Conservation (phyloP, 1,284 basidiomycete species). For the Trametes polyzona region DNA sequence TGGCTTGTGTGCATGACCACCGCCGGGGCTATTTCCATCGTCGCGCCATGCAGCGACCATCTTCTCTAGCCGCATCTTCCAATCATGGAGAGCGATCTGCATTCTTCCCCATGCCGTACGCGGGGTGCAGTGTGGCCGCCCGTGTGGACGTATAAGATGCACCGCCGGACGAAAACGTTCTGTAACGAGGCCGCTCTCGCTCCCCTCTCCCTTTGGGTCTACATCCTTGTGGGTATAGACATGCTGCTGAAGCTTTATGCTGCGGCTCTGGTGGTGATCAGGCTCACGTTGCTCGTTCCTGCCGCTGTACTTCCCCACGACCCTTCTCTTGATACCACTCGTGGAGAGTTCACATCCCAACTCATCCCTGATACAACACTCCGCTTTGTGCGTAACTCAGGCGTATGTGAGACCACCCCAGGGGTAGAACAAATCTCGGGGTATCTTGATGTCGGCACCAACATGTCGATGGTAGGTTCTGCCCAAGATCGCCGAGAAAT, state of each 20-base stretch:
- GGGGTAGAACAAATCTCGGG: conserved; percentile 71
- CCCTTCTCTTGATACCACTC: background rate
- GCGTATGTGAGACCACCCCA: conserved; percentile 74
- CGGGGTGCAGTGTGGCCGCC: background rate
- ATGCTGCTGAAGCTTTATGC: too few species aligned
- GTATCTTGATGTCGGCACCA: conserved; percentile 61
- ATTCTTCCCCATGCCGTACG: background rate
- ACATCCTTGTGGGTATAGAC: too few species aligned
- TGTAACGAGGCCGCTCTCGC: too few species aligned
- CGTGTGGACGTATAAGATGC: too few species aligned
- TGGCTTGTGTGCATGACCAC: background rate
- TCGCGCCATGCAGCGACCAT: background rate
- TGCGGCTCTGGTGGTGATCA: background rate
- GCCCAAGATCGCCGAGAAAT: background rate
- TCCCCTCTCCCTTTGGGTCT: too few species aligned
- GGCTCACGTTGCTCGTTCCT: background rate
- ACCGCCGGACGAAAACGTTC: too few species aligned
- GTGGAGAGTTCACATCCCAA: conserved; percentile 27
- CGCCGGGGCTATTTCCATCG: background rate
- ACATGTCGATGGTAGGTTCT: conserved; percentile 61
- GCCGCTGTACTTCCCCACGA: background rate
- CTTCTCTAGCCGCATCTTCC: conserved; percentile 10
- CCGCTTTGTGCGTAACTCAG: conserved; percentile 63
- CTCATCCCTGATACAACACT: conserved; percentile 37
- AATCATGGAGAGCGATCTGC: background rate